phyloP scores from a whole-genome alignment of 495 filamentous ascomycete genomes.

The Penicillium simplicissimum region DNA sequence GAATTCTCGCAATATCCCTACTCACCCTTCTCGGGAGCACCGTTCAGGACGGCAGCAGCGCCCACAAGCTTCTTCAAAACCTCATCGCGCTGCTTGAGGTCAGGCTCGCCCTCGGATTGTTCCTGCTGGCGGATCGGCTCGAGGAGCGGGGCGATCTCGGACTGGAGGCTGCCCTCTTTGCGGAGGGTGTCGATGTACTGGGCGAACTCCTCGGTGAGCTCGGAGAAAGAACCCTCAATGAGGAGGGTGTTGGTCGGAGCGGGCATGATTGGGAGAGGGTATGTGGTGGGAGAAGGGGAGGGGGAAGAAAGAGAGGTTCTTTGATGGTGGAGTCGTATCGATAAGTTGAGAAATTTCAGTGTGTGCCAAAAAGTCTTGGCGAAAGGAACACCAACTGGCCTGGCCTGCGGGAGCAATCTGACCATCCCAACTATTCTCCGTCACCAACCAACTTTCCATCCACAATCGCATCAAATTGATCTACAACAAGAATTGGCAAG shows the following conservation, averaged over 20 bases:
- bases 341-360: slow-evolving; percentile 50
- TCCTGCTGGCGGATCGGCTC: slow-evolving; percentile 56
- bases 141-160: slow-evolving; percentile 73
- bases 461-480: not conserved
- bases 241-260: slow-evolving; percentile 65
- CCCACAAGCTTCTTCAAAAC: slow-evolving; percentile 84
- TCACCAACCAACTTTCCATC: not conserved
- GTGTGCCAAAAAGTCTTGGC: slow-evolving; percentile 51
- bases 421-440: not conserved
- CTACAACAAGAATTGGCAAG: not conserved
- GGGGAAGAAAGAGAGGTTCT: slow-evolving; percentile 31
- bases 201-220: slow-evolving; percentile 86
- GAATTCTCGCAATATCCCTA: slow-evolving; percentile 12
- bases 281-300: slow-evolving; percentile 27
- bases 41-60: slow-evolving; percentile 68
- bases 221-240: slow-evolving; percentile 87
- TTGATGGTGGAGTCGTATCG: slow-evolving; percentile 49
- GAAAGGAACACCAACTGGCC: slow-evolving; percentile 27
- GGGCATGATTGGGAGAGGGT: slow-evolving; percentile 40
- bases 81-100: slow-evolving; percentile 72
- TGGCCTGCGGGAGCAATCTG: not conserved
- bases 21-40: slow-evolving; percentile 82
- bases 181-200: slow-evolving; percentile 72
- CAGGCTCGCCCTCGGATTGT: slow-evolving; percentile 45
- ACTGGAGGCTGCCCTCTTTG: slow-evolving; percentile 58